Conservation (phyloP, 768 basidiomycete genomes). For the Roridomyces roridus region DNA sequence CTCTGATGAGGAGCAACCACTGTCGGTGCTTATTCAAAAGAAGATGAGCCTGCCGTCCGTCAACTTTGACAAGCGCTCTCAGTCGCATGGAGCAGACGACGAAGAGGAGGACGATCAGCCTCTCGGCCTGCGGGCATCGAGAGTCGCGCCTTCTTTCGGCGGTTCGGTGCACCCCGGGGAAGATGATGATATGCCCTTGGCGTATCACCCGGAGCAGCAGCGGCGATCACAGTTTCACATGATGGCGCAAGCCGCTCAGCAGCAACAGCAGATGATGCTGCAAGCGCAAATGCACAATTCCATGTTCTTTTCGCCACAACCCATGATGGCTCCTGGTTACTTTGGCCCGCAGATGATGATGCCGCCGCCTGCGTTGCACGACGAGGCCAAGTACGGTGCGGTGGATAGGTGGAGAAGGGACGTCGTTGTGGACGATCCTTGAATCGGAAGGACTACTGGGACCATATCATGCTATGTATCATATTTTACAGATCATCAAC, state of each 20-base stretch:
- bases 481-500: conserved; percentile 20
- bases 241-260: conserved; percentile 47
- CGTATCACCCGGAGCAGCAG: conserved; percentile 80
- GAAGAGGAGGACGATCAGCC: conserved; percentile 77
- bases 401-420: conserved; percentile 86
- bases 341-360: conserved; percentile 64
- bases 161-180: conserved; percentile 40
- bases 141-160: conserved; percentile 37
- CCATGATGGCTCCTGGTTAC: conserved; percentile 75
- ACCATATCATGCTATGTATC: conserved; percentile 3
- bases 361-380: conserved; percentile 58
- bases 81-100: conserved; percentile 27
- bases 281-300: conserved; percentile 77
- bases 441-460: background rate
- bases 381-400: conserved; percentile 68
- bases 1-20: conserved; percentile 77
- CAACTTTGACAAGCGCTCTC: conserved; percentile 43
- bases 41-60: conserved; percentile 51
- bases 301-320: conserved; percentile 72
- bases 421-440: conserved; percentile 68
- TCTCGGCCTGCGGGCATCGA: conserved; percentile 71
- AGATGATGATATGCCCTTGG: conserved; percentile 77
- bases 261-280: conserved; percentile 73
- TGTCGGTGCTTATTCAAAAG: conserved; percentile 63
- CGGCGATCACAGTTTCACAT: conserved; percentile 73